Conservation (phyloP, 352 stramenopile genomes). For the Phytopythium boreale region DNA sequence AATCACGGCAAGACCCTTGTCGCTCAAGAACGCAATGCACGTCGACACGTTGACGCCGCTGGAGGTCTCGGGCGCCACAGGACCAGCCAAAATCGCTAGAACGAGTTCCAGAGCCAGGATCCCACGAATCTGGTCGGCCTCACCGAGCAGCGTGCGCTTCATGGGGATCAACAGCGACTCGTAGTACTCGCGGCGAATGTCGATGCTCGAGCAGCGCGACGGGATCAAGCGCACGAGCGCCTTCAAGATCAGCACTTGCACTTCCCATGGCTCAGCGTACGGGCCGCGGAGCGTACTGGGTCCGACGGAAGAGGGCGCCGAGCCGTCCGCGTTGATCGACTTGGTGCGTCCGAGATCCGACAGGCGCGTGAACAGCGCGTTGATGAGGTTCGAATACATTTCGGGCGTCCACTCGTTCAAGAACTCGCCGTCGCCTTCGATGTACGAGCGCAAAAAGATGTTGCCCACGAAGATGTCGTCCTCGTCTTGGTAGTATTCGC, state of each 20-base stretch:
- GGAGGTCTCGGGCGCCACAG: slow-evolving; percentile 21
- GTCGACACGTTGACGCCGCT: slow-evolving; percentile 44
- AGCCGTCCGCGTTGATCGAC: slow-evolving; percentile 19
- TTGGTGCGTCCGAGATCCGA: slow-evolving; percentile 49
- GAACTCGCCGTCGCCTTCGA: slow-evolving; percentile 77
- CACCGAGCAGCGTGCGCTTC: slow-evolving; percentile 56
- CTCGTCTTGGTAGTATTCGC: slow-evolving; percentile 29
- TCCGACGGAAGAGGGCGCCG: not conserved
- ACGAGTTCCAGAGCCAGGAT: slow-evolving; percentile 73
- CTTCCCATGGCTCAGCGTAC: slow-evolving; percentile 55
- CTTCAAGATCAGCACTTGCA: slow-evolving; percentile 80
- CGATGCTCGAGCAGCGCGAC: slow-evolving; percentile 43
- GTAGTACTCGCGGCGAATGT: slow-evolving; percentile 56
- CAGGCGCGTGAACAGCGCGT: slow-evolving; percentile 57
- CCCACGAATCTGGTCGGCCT: slow-evolving; percentile 74
- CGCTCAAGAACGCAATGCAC: slow-evolving; percentile 55
- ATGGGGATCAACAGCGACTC: slow-evolving; percentile 61
- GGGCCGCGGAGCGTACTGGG: slow-evolving; percentile 3
- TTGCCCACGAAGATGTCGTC: slow-evolving; percentile 77
- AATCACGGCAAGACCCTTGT: slow-evolving; percentile 47
- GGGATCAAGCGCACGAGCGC: slow-evolving; percentile 62
- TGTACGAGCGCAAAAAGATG: slow-evolving; percentile 80
- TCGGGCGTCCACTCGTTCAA: slow-evolving; percentile 68
- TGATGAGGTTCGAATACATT: slow-evolving; percentile 68
- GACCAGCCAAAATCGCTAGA: slow-evolving; percentile 48